Base-by-base conservation (phyloP, 2,329 filamentous ascomycete genomes). In the Xylariales sp. region DNA sequence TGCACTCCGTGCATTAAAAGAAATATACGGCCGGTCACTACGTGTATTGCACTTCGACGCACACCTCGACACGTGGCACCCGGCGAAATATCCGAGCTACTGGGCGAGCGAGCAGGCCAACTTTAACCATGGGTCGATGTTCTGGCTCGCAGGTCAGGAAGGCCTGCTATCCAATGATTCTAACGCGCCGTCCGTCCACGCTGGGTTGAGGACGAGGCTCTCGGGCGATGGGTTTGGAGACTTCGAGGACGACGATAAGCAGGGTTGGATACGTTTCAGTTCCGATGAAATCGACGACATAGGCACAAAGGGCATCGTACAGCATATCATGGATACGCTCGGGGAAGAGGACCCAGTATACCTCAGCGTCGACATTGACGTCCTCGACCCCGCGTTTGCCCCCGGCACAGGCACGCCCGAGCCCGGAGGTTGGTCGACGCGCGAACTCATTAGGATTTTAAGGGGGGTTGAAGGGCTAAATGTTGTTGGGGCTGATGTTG, bases 41-140 rank as follows among this genome's bases (percentile, higher is more conserved):
- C 86, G 90, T 1, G 91, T 94, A 14, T 81, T 94, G 67, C 91
- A 93, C 78, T 93, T 94, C 78, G 91, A 94, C 75, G 89, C 82
- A 23, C 93, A 97, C 78, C 85, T 96, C 1, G 93, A 96, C 77
- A 96, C 93, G 2, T 96, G 93, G 93, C 90, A 95, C 77, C 92
- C 93, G 1, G 87, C 85, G 30, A 91, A 93, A 73, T 97, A 97
- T 79, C 92, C 93, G 0, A 90, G 87, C 16, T 89, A 90, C 63
- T 97, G 94, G 94, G 75, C 76, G 2, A 86, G 85, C 2, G 85
- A 88, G 67, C 91, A 93, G 78, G 86, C 88, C 1, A 87, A 90
- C 73, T 96, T 97, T 82, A 97, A 90, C 76, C 94, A 97, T 79
- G 94, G 94, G 4, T 93, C 89, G 72, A 96, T 97, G 90, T 97